Evolutionary conservation across 352 stramenopile species (phyloP).

Genomic region (Phytophthora brassicae): DNA sequence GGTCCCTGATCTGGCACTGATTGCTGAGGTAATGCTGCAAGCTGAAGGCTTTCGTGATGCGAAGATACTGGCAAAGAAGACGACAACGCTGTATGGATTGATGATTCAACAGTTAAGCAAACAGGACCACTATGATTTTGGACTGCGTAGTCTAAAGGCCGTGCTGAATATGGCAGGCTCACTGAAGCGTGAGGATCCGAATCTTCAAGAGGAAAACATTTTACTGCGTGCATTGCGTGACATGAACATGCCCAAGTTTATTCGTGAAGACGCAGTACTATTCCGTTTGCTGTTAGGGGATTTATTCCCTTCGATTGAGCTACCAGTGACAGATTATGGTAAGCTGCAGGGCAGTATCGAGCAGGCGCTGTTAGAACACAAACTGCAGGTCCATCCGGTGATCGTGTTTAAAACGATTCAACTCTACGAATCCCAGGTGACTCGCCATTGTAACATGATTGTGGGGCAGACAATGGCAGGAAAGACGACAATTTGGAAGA

Average conservation of each 20-base stretch:
- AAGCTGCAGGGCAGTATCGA: slow-evolving; percentile 90
- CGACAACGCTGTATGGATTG: slow-evolving; percentile 81
- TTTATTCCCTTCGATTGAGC: slow-evolving; percentile 87
- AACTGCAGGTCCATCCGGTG: slow-evolving; percentile 86
- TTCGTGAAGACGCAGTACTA: slow-evolving; percentile 91
- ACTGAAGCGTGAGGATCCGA: slow-evolving; percentile 94
- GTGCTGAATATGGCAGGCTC: slow-evolving; percentile 86
- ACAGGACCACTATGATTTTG: slow-evolving; percentile 89
- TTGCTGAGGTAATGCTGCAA: slow-evolving; percentile 88
- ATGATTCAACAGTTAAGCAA: slow-evolving; percentile 90
- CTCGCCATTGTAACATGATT: slow-evolving; percentile 94
- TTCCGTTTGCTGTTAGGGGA: slow-evolving; percentile 91
- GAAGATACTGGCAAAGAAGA: slow-evolving; percentile 84
- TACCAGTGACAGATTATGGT: slow-evolving; percentile 91
- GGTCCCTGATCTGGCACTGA: slow-evolving; percentile 83
- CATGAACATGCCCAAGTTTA: slow-evolving; percentile 96
- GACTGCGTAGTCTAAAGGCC: slow-evolving; percentile 77
- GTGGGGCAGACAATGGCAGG: slow-evolving; percentile 92
- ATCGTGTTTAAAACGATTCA: slow-evolving; percentile 97
- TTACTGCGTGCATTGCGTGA: slow-evolving; percentile 95
- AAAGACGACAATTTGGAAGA: slow-evolving; percentile 90
- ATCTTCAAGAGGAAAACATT: slow-evolving; percentile 95
- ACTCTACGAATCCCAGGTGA: slow-evolving; percentile 94
- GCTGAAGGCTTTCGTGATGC: slow-evolving; percentile 84
- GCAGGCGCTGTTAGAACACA: slow-evolving; percentile 78